Base-by-base conservation (phyloP, 1,139 yeast species). In the Sugiyamaella xylanicola region DNA sequence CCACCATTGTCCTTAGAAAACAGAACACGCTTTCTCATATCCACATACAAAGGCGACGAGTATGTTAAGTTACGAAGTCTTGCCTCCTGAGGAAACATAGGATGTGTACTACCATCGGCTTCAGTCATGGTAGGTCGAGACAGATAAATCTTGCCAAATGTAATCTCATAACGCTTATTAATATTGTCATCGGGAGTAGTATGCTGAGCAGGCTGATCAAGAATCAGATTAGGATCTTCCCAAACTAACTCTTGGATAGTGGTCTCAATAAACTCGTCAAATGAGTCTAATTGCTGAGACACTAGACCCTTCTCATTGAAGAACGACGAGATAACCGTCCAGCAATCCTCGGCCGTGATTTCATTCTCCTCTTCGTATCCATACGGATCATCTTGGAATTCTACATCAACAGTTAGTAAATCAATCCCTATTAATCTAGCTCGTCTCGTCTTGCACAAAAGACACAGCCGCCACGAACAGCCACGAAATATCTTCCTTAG, bases 31-130 rank as follows among this genome's bases (percentile, higher is more conserved):
- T 93, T 93, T 65, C 90, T 84, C 90, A 95, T 93, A 69, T 93
- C 98, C 45, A 95, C 97, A 68, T 93, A 93, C 54, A 95, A 79
- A 27, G 99, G 97, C 35, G 97, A 89, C 3, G 97, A 89, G 71
- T 95, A 95, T 0, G 99, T 95, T 74, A 95, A 80, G 71, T 93
- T 93, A 75, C 99, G 85, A 63, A 93, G 80, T 66, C 99, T 82
- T 7, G 99, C 99, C 73, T 95, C 99, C 74, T 95, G 99, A 9
- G 99, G 99, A 72, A 89, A 89, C 87, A 95, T 85, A 16, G 96
- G 95, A 67, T 91, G 95, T n/a, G 98, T 92, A 32, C 96, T 91
- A 77, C 99, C 99, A 75, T 95, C 99, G 32, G 98, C 97, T 77
- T 95, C 99, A 19, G 98, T 95, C 83, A 93, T 96, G 51, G 97